phyloP scores from a whole-genome alignment of 164 flowering plant species.

The Warburgia ugandensis region DNA sequence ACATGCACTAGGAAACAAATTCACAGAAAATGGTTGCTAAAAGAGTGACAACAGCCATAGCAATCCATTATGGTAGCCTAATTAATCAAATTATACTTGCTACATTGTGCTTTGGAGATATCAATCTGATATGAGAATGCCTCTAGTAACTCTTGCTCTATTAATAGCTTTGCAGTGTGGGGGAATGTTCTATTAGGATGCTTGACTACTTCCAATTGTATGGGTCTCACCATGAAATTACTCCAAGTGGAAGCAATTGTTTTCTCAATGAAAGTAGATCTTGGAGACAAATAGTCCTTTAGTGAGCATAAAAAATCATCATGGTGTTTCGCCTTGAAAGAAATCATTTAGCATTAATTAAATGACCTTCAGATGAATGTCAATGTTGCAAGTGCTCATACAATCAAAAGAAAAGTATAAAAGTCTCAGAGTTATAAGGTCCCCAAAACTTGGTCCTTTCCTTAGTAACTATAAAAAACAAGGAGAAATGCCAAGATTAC shows the following conservation, averaged over 20 bases:
- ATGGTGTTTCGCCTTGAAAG: slow-evolving; percentile 61
- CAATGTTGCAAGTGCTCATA: too few species aligned
- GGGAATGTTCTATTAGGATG: slow-evolving; percentile 13
- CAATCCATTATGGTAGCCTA: too few species aligned
- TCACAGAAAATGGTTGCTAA: too few species aligned
- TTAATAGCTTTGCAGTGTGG: slow-evolving; percentile 38
- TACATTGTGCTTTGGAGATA: neutral
- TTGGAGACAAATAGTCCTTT: slow-evolving; percentile 54
- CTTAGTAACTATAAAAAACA: neutral
- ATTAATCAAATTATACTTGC: neutral
- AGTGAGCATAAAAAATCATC: slow-evolving; percentile 66
- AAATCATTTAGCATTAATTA: too few species aligned
- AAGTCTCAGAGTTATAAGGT: too few species aligned
- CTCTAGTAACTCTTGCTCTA: slow-evolving; percentile 36
- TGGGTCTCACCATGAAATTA: slow-evolving; percentile 35
- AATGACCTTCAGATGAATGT: too few species aligned
- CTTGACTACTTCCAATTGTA: slow-evolving; percentile 21
- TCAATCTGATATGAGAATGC: slow-evolving; percentile 13
- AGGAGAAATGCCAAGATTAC: too few species aligned
- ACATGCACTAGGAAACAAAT: too few species aligned
- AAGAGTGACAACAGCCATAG: too few species aligned
- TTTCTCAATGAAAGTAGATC: slow-evolving; percentile 51
- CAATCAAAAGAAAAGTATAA: too few species aligned
- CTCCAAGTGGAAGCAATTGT: slow-evolving; percentile 36
- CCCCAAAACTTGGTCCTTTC: too few species aligned